Evolutionary conservation across 2,329 filamentous ascomycete species (phyloP).

Genomic region (Colletotrichum noveboracense): DNA sequence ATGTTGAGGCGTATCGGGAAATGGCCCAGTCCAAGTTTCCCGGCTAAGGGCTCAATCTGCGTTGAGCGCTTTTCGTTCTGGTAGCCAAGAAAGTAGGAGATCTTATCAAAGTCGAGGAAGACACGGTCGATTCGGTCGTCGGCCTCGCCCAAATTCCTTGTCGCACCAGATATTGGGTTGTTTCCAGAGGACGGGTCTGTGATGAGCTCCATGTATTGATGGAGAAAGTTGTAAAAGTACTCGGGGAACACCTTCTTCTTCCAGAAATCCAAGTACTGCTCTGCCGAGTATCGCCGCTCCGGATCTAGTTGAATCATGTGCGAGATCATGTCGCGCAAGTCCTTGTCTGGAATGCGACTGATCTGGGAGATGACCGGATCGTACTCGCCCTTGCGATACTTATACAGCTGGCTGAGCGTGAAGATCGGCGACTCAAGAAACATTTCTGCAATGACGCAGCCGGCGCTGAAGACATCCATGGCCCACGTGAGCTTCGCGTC

Average conservation of each 20-base stretch:
- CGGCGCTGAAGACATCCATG: conserved; percentile 98
- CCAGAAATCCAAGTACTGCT: conserved; percentile 91
- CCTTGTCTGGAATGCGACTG: conserved; percentile 84
- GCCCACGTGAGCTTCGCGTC: conserved; percentile 77
- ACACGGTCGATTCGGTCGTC: conserved; percentile 95
- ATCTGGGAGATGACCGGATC: conserved; percentile 83
- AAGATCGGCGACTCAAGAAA: conserved; percentile 98
- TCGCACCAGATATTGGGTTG: conserved; percentile 69
- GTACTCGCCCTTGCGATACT: conserved; percentile 91
- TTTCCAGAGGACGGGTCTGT: conserved; percentile 88
- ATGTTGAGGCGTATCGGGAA: conserved; percentile 88
- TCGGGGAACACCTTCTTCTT: conserved; percentile 90
- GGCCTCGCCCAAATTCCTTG: conserved; percentile 80
- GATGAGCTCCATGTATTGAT: conserved; percentile 96
- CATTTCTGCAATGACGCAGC: conserved; percentile 95
- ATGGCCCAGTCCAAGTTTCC: conserved; percentile 61
- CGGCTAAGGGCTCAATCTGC: conserved; percentile 39
- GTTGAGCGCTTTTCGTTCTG: conserved; percentile 31
- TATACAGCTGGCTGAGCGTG: conserved; percentile 93
- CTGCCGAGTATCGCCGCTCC: conserved; percentile 88
- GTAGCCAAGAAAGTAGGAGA: conserved; percentile 90
- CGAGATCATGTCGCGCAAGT: conserved; percentile 85
- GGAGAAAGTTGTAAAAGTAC: conserved; percentile 97
- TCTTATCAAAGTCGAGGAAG: conserved; percentile 96
- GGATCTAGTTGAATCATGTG: conserved; percentile 98